Base-by-base conservation (phyloP, 495 filamentous ascomycete genomes). In the Penicillium lagena region DNA sequence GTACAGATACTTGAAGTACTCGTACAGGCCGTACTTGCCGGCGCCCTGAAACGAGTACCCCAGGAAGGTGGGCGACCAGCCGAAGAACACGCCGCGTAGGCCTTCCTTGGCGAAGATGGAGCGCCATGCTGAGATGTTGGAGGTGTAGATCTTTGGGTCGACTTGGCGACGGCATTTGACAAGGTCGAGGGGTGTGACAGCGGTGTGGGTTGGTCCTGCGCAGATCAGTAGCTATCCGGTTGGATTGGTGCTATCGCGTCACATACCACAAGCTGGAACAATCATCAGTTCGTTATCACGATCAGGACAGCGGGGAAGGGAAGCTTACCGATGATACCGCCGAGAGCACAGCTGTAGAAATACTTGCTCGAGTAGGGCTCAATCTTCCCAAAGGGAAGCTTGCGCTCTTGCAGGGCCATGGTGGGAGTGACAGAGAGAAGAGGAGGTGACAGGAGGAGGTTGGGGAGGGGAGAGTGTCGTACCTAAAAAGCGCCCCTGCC, bases 21-120 rank as follows among this genome's bases (percentile, higher is more conserved):
- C 83, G 58, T 87, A 87, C 64, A 84, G 77, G 11, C 83, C 83
- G 58, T 87, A 87, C 61, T 87, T 87, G n/a, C 83, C 83, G 40
- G 80, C 81, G n/a, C 83, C 83, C 51, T 87, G 83, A 52, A 84
- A 72, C 31, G 75, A 80, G 71, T 87, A 87, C 29, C 82, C 83
- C 8, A 85, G 58, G 45, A 84, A 79, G 13, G 83, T 87, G 8
- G 83, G 82, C 0, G 78, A 70, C 82, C 83, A 86, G 54, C 83
- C 83, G 62, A 83, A 83, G 70, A 83, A 83, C 54, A 87, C 71
- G 45, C 83, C 83, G 55, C 81, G 80, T 17, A 87, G 39, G 27
- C 83, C 83, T 68, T 85, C 81, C 43, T 73, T 71, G 30, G 64
- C 56, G 63, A 77, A 80, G 59, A 87, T 87, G 39, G 65, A 71